Base-by-base conservation (phyloP, 2,329 filamentous ascomycete genomes). In the Scedosporium minutisporum region DNA sequence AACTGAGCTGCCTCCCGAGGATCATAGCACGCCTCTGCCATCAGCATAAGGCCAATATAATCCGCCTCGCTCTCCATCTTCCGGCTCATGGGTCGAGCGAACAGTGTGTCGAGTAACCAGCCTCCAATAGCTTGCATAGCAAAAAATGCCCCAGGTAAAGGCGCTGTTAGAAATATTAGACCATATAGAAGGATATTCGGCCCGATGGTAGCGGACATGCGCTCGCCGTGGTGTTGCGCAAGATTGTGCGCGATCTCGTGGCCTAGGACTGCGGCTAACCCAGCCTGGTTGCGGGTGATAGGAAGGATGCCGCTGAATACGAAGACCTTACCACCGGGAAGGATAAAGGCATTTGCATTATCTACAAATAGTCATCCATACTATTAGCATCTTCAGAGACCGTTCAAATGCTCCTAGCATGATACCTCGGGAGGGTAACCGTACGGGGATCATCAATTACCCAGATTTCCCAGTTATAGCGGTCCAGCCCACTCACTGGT, bases 211-310 rank as follows among this genome's bases (percentile, higher is more conserved):
- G 77, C 76, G 12, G 81, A 84, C 69, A 84, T 76, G 38, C 83
- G 80, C 77, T 93, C 90, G 18, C 81, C 85, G 6, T 81, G 76
- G 70, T 91, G 88, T 63, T 84, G 82, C 0, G 88, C 87, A 16
- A 90, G 80, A 65, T 87, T 89, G 71, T 93, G 90, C 18, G 89
- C 88, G 65, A 93, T 90, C 76, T 93, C 90, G 73, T 93, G 90
- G 14, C 88, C 88, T 14, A 93, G 77, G 2, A 93, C 88, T 1
- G 89, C 85, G 4, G 90, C 90, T 27, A 93, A 77, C 3, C 85
- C 87, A 70, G 88, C 83, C 63, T 91, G 88, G 68, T 78, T 85
- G 61, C 79, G 71, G 64, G 87, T 88, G 23, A 91, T 76, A n/a
- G 81, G 80, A 62, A 93, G 73, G 38, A 93, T 85, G 44, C 90